Base-by-base conservation (phyloP, 768 basidiomycete species). In the Xanthoconium stramineum region DNA sequence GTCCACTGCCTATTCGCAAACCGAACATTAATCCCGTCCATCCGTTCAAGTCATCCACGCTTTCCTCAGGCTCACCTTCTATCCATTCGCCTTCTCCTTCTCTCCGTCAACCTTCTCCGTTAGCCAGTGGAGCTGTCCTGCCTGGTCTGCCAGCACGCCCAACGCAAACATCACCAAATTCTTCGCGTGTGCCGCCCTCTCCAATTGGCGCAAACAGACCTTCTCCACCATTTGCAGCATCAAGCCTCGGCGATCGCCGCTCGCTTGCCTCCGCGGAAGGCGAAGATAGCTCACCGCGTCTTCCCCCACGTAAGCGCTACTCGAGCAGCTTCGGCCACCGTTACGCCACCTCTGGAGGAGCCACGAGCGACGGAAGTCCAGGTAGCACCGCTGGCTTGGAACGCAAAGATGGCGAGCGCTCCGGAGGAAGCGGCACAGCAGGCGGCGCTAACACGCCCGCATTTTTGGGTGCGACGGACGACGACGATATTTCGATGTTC, bases 241-340 rank as follows among this genome's bases (percentile, higher is more conserved):
- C 70, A n/a, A 76, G 74, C 57, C 62, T 80, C 15, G 72, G 77
- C 9, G 76, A 75, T 50, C 65, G 75, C n/a, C 69, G 76, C 4
- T 77, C 75, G 24, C 63, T 74, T n/a, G 55, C 61, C 6, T 72
- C 71, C n/a, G 61, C 64, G 15, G 72, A 74, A 56, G 74, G 69
- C 12, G 73, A 66, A n/a, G 74, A 73, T 24, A 61, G 60, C 30
- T 65, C 68, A 20, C 63, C 68, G 11, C 63, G 68, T 12, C 28
- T 64, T 1, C 67, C 67, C 48, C 11, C 61, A 30, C 74, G 83
- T 38, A 88, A 86, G 68, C 76, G 88, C 8, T 92, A 90, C 72
- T 88, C 86, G 44, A 89, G 86, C 61, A 88, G 84, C 57, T 92
- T 92, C 66, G 83, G 86, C 11, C 84, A 91, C 68, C 79, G 89